Evolutionary conservation across 306 rosid genomes (phyloP).

Genomic region (Rosa lucieae): DNA sequence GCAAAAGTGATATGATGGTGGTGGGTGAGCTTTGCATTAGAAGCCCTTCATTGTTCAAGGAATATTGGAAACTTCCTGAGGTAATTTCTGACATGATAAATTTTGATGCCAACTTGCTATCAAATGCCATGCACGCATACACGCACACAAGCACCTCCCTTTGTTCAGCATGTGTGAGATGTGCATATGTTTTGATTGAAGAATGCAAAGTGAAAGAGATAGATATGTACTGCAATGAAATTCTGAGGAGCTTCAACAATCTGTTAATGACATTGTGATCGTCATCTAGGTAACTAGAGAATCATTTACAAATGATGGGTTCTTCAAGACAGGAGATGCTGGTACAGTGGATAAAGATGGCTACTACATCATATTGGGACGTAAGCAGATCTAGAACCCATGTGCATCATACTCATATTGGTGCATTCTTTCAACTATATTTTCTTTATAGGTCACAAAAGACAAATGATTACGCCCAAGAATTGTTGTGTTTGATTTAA

Average conservation of each 20-base stretch:
- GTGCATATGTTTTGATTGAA: background rate
- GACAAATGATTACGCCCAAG: background rate
- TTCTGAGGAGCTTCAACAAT: background rate
- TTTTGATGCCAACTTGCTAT: background rate
- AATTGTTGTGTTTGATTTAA: background rate
- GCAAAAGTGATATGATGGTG: slow-evolving; percentile 24
- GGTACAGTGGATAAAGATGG: slow-evolving; percentile 79
- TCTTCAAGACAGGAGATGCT: slow-evolving; percentile 95
- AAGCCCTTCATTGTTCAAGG: slow-evolving; percentile 81
- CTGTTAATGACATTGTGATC: background rate
- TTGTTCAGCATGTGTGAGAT: background rate
- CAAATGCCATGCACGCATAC: background rate
- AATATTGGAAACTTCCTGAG: slow-evolving; percentile 92
- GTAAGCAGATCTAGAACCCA: slow-evolving; percentile 54
- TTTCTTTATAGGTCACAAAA: background rate
- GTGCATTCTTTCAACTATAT: background rate
- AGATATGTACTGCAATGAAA: background rate
- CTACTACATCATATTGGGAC: slow-evolving; percentile 80
- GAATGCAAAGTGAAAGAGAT: background rate
- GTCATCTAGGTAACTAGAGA: slow-evolving; percentile 59
- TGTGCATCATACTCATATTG: slow-evolving; percentile 4
- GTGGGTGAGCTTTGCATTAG: slow-evolving; percentile 83
- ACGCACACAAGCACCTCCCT: background rate
- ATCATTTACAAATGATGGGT: slow-evolving; percentile 79
- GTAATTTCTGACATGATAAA: slow-evolving; percentile 36